A percentile compares a stretch with the other conserved stretches of the same genome.
Conservation (phyloP, 129 eudicot species). For the Logfia minima region DNA sequence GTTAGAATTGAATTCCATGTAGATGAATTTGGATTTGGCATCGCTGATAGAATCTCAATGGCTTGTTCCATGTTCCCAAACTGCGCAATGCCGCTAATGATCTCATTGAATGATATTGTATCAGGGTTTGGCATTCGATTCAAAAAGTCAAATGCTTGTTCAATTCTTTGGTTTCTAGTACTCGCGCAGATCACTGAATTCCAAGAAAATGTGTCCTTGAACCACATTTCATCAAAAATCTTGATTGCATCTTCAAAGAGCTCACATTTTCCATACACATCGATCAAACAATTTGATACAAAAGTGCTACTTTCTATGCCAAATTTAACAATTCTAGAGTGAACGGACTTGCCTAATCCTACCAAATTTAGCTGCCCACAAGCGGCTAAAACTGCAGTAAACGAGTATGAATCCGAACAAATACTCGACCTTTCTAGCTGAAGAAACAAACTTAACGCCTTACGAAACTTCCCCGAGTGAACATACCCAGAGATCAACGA, state of each 20-base stretch:
- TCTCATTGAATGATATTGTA: constrained; percentile 69
- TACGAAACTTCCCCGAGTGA: constrained; percentile 52
- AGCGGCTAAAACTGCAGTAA: constrained; percentile 59
- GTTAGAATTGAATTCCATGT: constrained; percentile 81
- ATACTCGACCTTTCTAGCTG: constrained; percentile 50
- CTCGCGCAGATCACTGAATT: constrained; percentile 67
- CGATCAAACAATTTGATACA: constrained; percentile 70
- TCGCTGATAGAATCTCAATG: constrained; percentile 35
- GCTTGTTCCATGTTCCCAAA: constrained; percentile 75
- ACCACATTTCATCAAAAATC: constrained; percentile 42
- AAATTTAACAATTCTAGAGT: constrained; percentile 53
- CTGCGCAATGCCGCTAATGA: constrained; percentile 69
- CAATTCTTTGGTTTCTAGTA: constrained; percentile 61
- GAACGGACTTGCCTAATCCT: constrained; percentile 53
- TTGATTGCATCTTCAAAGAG: constrained; percentile 46
- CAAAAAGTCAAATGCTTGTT: constrained; percentile 50
- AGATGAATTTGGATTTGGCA: constrained; percentile 73
- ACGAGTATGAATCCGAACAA: constrained; percentile 63
- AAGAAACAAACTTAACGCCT: constrained; percentile 53
- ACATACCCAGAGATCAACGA: constrained; percentile 76
- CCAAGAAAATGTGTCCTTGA: constrained; percentile 70
- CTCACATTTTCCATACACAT: constrained; percentile 82
- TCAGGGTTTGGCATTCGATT: constrained; percentile 65
- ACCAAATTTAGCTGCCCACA: constrained; percentile 56
- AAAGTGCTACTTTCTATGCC: constrained; percentile 58